These are phyloP conservation scores for Dendrothele bispora DNA, from an alignment of 768 basidiomycete genomes.

Conservation along the genomic window DNA sequence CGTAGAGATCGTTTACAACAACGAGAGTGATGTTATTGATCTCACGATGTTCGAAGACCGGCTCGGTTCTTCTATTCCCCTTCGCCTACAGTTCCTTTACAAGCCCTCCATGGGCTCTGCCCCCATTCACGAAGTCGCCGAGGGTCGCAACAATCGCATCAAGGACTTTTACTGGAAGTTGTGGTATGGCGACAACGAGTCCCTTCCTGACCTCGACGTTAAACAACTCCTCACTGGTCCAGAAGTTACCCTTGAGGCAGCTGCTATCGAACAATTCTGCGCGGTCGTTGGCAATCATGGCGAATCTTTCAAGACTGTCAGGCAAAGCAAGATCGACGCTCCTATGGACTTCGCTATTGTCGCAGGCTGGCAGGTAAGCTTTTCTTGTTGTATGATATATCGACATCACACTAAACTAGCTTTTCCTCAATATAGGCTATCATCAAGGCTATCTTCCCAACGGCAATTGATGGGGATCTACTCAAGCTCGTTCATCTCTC, in stretches of 20 bases:
- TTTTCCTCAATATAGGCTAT: slow-evolving; percentile 78
- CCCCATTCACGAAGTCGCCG: slow-evolving; percentile 88
- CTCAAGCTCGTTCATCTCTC: slow-evolving; percentile 96
- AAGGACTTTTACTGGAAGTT: slow-evolving; percentile 98
- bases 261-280: slow-evolving; percentile 86
- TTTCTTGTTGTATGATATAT: background rate
- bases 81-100: slow-evolving; percentile 81
- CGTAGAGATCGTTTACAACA: slow-evolving; percentile 65
- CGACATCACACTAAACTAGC: no score
- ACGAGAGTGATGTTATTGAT: slow-evolving; percentile 55
- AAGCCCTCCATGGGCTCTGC: slow-evolving; percentile 85
- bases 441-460: slow-evolving; percentile 97
- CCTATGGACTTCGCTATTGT: slow-evolving; percentile 99
- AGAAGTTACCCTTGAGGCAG: slow-evolving; percentile 76
- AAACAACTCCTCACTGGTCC: slow-evolving; percentile 84
- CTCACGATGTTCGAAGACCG: slow-evolving; percentile 86
- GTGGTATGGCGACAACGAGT: slow-evolving; percentile 90
- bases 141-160: slow-evolving; percentile 84
- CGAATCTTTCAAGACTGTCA: slow-evolving; percentile 82
- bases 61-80: slow-evolving; percentile 70
- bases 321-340: slow-evolving; percentile 72
- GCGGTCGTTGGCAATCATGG: slow-evolving; percentile 91
- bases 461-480: slow-evolving; percentile 88
- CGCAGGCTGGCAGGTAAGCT: slow-evolving; percentile 91
- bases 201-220: slow-evolving; percentile 76